These are phyloP conservation scores for Fusarium robinianum DNA, from an alignment of 2,329 filamentous ascomycete genomes.

Conservation along the genomic window DNA sequence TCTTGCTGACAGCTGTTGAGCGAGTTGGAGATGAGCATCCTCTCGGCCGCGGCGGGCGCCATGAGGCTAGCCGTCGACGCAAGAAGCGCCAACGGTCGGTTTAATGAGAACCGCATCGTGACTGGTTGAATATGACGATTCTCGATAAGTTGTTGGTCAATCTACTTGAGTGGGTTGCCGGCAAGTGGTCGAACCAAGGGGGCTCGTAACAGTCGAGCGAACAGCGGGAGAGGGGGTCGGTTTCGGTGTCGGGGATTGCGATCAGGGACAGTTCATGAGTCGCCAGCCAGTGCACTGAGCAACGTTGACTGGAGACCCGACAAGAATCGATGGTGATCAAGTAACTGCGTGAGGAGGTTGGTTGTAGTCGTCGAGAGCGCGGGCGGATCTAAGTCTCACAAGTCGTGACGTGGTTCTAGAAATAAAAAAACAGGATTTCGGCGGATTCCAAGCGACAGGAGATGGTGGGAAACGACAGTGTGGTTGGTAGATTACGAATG, in stretches of 20 bases:
- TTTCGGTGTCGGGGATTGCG: conserved; percentile 5
- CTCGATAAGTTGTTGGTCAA: conserved; percentile 5
- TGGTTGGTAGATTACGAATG: conserved; percentile 23
- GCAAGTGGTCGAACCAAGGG: conserved; percentile 9
- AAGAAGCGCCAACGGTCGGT: conserved; percentile 52
- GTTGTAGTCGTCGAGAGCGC: conserved; percentile 2
- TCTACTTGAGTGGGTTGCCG: conserved; percentile 2
- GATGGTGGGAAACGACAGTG: conserved; percentile 25
- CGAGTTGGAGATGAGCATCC: conserved; percentile 78
- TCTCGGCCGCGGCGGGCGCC: conserved; percentile 60
- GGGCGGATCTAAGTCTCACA: conserved; percentile 15
- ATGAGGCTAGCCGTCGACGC: conserved; percentile 50
- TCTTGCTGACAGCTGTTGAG: conserved; percentile 83
- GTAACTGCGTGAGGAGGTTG: too few relatives aligned
- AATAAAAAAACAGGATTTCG: conserved; percentile 8
- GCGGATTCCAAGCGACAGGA: conserved; percentile 29
- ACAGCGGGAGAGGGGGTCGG: too few relatives aligned
- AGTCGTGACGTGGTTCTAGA: conserved; percentile 21
- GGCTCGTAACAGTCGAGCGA: conserved; percentile 2
- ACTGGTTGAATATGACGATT: conserved; percentile 15
- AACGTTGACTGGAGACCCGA: conserved; percentile 2
- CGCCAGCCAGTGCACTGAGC: conserved; percentile 1
- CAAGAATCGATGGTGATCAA: conserved; percentile 6
- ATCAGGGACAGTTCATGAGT: conserved; percentile 4
- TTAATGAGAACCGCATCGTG: conserved; percentile 54